phyloP scores from a whole-genome alignment of 805 yeast species.

The Nakazawaea anatomiae region DNA sequence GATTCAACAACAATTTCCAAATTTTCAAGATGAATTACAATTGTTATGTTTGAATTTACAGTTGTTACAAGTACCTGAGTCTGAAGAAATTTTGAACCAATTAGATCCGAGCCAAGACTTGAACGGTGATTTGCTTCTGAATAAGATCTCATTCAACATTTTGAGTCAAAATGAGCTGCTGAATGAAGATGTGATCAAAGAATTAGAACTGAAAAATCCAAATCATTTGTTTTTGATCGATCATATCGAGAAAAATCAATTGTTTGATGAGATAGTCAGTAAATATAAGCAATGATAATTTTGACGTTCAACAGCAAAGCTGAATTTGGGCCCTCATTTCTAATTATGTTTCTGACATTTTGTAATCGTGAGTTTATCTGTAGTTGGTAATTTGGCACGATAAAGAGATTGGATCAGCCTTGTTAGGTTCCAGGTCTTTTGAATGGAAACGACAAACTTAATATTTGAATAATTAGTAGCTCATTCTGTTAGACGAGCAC shows the following conservation, averaged over 20 bases:
- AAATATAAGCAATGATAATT: conserved; percentile 32
- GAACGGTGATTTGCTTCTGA: conserved; percentile 48
- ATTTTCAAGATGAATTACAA: conserved; percentile 49
- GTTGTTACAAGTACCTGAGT: conserved; percentile 77
- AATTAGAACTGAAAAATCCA: conserved; percentile 42
- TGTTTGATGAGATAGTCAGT: conserved; percentile 65
- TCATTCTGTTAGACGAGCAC: no score
- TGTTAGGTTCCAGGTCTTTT: no score
- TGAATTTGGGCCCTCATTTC: no score
- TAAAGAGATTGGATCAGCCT: no score
- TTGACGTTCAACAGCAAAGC: background rate
- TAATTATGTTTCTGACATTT: no score
- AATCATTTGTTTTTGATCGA: conserved; percentile 55
- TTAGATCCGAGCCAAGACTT: conserved; percentile 21
- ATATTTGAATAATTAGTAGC: no score
- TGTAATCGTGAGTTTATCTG: no score
- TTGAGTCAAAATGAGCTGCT: conserved; percentile 39
- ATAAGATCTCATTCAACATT: conserved; percentile 57
- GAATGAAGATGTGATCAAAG: conserved; percentile 34
- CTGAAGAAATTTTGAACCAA: conserved; percentile 54
- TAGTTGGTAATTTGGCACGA: no score
- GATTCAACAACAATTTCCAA: conserved; percentile 50
- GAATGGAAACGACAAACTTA: no score
- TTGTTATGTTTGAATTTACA: conserved; percentile 74
- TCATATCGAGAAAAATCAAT: conserved; percentile 49